phyloP scores from a whole-genome alignment of 2,329 filamentous ascomycete genomes.

The Zopfia rhizophila region DNA sequence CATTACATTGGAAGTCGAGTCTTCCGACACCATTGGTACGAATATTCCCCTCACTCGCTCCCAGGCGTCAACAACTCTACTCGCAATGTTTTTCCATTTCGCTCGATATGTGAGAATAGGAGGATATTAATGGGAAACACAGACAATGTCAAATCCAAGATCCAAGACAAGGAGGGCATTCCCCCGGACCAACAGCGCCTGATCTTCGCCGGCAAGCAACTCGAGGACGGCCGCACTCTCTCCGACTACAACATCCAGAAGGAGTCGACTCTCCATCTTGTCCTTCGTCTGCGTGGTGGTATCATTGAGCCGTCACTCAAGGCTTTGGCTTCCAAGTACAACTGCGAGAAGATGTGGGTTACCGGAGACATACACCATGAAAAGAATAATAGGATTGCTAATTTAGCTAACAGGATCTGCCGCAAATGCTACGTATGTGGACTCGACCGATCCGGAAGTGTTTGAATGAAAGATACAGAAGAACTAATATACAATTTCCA shows the following conservation, averaged over 20 bases:
- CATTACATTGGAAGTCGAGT: slow-evolving; percentile 99
- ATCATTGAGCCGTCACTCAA: slow-evolving; percentile 98
- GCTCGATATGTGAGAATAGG: background rate
- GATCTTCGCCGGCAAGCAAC: slow-evolving; percentile 99
- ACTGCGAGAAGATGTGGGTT: slow-evolving; percentile 92
- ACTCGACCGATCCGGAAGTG: background rate
- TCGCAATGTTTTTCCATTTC: slow-evolving; percentile 22
- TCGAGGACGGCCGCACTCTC: slow-evolving; percentile 96
- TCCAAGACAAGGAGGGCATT: slow-evolving; percentile 99
- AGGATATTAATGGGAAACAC: slow-evolving; percentile 5
- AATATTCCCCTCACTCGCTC: slow-evolving; percentile 21
- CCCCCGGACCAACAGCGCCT: slow-evolving; percentile 97
- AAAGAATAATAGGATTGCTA: slow-evolving; percentile 11
- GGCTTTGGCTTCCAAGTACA: slow-evolving; percentile 98
- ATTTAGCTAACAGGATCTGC: slow-evolving; percentile 72
- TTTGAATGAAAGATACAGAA: background rate
- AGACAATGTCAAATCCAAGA: slow-evolving; percentile 99
- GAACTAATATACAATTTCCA: slow-evolving; percentile 31
- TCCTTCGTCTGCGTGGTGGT: slow-evolving; percentile 98
- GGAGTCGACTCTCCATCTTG: slow-evolving; percentile 98
- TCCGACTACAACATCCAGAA: slow-evolving; percentile 99
- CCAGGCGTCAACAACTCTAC: slow-evolving; percentile 2
- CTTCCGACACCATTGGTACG: slow-evolving; percentile 86
- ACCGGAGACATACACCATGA: background rate
- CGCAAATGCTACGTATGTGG: slow-evolving; percentile 98